These are phyloP conservation scores for Cucumis hystrix DNA, from an alignment of 306 rosid species.

Conservation along the genomic window DNA sequence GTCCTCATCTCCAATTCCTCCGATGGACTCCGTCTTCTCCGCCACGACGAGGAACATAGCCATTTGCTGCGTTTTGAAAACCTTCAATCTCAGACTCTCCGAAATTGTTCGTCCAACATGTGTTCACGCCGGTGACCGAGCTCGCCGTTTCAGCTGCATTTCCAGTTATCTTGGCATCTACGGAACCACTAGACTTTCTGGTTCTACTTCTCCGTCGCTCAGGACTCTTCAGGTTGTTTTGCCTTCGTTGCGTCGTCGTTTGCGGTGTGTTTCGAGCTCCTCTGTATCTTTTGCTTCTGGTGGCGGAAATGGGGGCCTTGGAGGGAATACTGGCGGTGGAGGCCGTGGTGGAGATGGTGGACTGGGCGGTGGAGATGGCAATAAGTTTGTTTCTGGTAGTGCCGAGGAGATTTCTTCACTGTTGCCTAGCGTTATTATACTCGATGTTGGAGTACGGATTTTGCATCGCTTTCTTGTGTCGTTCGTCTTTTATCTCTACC, in stretches of 20 bases:
- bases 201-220: slow-evolving; percentile 18
- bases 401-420: slow-evolving; percentile 40
- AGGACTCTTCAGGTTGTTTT: slow-evolving; percentile 12
- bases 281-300: slow-evolving; percentile 44
- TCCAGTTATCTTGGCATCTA: slow-evolving; percentile 7
- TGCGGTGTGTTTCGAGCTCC: slow-evolving; percentile 41
- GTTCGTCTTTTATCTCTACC: background rate
- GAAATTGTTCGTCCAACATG: slow-evolving; percentile 13
- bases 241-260: slow-evolving; percentile 19
- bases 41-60: slow-evolving; percentile 29
- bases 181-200: background rate
- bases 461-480: background rate
- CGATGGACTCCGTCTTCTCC: slow-evolving; percentile 56
- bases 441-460: slow-evolving; percentile 71
- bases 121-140: slow-evolving; percentile 17
- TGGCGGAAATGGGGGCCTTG: slow-evolving; percentile 42
- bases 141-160: slow-evolving; percentile 25
- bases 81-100: slow-evolving; percentile 32
- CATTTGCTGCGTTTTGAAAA: slow-evolving; percentile 29
- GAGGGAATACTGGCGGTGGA: slow-evolving; percentile 26
- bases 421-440: slow-evolving; percentile 57
- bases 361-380: slow-evolving; percentile 30
- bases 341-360: slow-evolving; percentile 42
- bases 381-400: slow-evolving; percentile 33
- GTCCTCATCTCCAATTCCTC: background rate